Percentiles rank a stretch among this genome's conserved stretches.
Conservation (phyloP, 225 moss, liverwort and hornwort genomes). For the Marchantia paleacea region DNA sequence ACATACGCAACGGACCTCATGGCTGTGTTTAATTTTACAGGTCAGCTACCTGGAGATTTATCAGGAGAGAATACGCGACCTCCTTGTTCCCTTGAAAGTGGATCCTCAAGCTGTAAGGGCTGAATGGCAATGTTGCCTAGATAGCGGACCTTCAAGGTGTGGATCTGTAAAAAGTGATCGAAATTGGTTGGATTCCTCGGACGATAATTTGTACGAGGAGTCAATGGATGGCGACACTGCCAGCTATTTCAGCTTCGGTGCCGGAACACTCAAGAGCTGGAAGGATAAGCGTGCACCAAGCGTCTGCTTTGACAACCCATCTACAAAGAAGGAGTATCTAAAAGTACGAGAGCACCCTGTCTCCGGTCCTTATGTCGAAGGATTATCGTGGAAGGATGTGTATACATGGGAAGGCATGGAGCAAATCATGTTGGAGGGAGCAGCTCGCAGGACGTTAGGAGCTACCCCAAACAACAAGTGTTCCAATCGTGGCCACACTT, state of each 20-base stretch:
- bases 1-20: no score
- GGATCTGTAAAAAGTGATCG: slow-evolving; percentile 28
- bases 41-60: slow-evolving; percentile 83
- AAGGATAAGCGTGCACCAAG: slow-evolving; percentile 44
- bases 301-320: slow-evolving; percentile 38
- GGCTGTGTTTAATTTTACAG: slow-evolving; percentile 25
- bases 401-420: slow-evolving; percentile 60
- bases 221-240: slow-evolving; percentile 29
- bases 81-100: slow-evolving; percentile 46
- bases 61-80: slow-evolving; percentile 70
- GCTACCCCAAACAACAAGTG: slow-evolving; percentile 43
- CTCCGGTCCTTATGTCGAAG: slow-evolving; percentile 64
- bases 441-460: slow-evolving; percentile 56
- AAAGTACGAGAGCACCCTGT: slow-evolving; percentile 57
- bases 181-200: slow-evolving; percentile 22
- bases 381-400: slow-evolving; percentile 68
- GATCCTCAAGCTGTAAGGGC: slow-evolving; percentile 37
- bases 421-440: slow-evolving; percentile 58
- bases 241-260: slow-evolving; percentile 25
- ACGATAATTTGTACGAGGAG: slow-evolving; percentile 27
- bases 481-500: slow-evolving; percentile 69
- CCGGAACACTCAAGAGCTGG: slow-evolving; percentile 29
- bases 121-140: slow-evolving; percentile 15
- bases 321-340: slow-evolving; percentile 47
- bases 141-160: not conserved